phyloP scores from a whole-genome alignment of 768 basidiomycete genomes.

The Leucosporidium scottii region DNA sequence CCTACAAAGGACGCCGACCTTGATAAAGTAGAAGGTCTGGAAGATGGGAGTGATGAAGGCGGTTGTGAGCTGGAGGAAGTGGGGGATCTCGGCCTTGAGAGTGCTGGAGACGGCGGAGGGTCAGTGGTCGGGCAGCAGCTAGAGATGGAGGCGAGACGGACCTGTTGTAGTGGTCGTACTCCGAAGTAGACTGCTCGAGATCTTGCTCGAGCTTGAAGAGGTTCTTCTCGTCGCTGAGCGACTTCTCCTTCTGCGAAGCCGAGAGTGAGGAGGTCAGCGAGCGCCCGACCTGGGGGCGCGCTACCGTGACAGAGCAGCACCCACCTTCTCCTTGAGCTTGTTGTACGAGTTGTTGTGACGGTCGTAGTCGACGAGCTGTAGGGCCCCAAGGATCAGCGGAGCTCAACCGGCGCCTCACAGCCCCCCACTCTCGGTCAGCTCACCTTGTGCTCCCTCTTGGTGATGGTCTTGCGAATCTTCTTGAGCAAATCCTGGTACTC shows the following conservation, averaged over 20 bases:
- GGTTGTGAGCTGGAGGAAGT: constrained; percentile 80
- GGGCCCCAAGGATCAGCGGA: not conserved
- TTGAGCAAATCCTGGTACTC: constrained; percentile 83
- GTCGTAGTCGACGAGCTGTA: constrained; percentile 84
- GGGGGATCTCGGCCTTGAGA: constrained; percentile 84
- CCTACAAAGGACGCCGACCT: constrained; percentile 54
- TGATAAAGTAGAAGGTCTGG: constrained; percentile 98
- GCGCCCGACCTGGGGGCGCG: no score
- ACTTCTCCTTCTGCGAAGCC: constrained; percentile 51
- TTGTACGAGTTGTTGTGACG: constrained; percentile 83
- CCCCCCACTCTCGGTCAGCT: constrained; percentile 15
- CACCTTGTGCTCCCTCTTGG: constrained; percentile 95
- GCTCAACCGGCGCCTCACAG: no score
- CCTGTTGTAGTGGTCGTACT: constrained; percentile 47
- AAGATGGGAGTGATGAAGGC: constrained; percentile 95
- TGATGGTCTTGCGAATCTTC: constrained; percentile 83
- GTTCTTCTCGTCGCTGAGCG: constrained; percentile 52
- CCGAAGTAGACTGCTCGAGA: constrained; percentile 46
- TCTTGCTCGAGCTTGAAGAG: constrained; percentile 47
- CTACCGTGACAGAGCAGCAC: not conserved
- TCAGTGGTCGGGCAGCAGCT: not conserved
- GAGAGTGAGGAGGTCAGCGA: not conserved
- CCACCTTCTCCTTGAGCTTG: constrained; percentile 85
- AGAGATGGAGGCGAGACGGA: not conserved
- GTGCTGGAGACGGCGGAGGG: constrained; percentile 46